Conservation (phyloP, 1,139 yeast species). For the Suhomyces anneliseae region DNA sequence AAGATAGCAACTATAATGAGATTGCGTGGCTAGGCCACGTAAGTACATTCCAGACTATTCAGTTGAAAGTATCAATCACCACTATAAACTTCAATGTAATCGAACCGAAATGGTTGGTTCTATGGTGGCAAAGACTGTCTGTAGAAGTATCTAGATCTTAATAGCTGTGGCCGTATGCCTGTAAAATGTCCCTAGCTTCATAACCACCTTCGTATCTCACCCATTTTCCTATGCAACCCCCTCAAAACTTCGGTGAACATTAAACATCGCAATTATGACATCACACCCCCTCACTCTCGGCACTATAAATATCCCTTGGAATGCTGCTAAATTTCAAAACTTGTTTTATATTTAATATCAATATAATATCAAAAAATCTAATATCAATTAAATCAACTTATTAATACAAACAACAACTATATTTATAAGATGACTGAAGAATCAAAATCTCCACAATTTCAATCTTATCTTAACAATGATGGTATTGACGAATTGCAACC, state of each 20-base stretch:
- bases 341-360: not conserved
- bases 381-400: not conserved
- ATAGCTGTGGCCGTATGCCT: no score
- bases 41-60: not conserved
- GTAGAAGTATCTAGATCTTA: no score
- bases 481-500: constrained; percentile 70
- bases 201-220: not conserved
- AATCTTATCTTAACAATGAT: constrained; percentile 67
- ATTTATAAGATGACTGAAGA: constrained; percentile 7
- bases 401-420: no score
- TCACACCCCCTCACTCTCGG: constrained; percentile 7
- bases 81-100: no score
- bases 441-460: constrained; percentile 19
- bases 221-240: not conserved
- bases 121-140: no score
- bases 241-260: not conserved
- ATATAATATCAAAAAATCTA: not conserved
- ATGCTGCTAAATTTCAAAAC: not conserved
- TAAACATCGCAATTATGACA: constrained; percentile 8
- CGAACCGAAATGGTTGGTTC: no score
- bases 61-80: not conserved
- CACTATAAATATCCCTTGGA: constrained; percentile 7
- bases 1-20: not conserved
- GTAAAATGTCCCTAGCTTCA: not conserved
- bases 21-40: not conserved